Evolutionary conservation across 768 basidiomycete species (phyloP).

Genomic region (Rossbeevera mucosa): DNA sequence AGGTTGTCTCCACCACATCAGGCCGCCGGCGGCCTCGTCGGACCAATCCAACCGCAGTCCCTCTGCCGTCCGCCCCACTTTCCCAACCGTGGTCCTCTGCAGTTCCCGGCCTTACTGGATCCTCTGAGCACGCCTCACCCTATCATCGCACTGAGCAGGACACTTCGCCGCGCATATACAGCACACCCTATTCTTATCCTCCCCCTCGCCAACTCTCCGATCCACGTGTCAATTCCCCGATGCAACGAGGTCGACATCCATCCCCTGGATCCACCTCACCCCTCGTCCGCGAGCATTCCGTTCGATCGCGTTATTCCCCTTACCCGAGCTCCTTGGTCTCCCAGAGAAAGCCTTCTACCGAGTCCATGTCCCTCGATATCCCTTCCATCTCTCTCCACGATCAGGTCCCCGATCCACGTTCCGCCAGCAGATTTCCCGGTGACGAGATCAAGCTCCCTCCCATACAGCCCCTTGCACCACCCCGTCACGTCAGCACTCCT

Average conservation of each 20-base stretch:
- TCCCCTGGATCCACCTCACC: slow-evolving; percentile 26
- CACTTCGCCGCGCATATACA: slow-evolving; percentile 25
- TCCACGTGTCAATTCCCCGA: slow-evolving; percentile 27
- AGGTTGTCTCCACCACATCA: slow-evolving; percentile 61
- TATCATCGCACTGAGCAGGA: slow-evolving; percentile 25
- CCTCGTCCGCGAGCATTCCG: slow-evolving; percentile 21
- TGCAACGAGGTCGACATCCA: slow-evolving; percentile 27
- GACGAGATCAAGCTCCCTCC: slow-evolving; percentile 41
- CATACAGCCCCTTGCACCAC: slow-evolving; percentile 34
- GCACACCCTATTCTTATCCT: slow-evolving; percentile 27
- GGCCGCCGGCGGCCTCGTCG: slow-evolving; percentile 61
- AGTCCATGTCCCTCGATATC: slow-evolving; percentile 32
- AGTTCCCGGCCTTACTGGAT: slow-evolving; percentile 33
- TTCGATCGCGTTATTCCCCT: slow-evolving; percentile 39
- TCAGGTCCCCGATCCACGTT: slow-evolving; percentile 23
- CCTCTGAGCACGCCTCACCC: slow-evolving; percentile 18
- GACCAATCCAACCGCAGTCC: slow-evolving; percentile 37
- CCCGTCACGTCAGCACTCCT: slow-evolving; percentile 29
- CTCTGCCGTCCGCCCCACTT: slow-evolving; percentile 31
- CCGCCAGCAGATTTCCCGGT: slow-evolving; percentile 22
- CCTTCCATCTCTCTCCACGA: slow-evolving; percentile 35
- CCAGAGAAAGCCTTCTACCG: slow-evolving; percentile 24
- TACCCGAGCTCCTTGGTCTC: slow-evolving; percentile 35
- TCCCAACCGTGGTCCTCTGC: slow-evolving; percentile 48
- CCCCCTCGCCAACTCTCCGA: slow-evolving; percentile 26